Evolutionary conservation across 2,329 filamentous ascomycete species (phyloP).

Genomic region (Penicillium sp.): DNA sequence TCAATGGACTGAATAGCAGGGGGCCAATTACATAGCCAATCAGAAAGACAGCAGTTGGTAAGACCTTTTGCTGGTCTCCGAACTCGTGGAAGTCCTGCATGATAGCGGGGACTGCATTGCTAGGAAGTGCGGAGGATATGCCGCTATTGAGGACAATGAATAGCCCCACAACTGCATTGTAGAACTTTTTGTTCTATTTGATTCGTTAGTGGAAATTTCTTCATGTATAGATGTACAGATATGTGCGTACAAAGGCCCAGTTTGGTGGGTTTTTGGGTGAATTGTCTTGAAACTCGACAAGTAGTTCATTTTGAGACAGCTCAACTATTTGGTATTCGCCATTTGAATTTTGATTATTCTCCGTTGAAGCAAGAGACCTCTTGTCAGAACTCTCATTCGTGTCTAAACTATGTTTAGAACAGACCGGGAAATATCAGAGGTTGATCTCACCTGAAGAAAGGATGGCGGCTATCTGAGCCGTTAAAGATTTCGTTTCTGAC

Average conservation of each 20-base stretch:
- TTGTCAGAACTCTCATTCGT: slow-evolving; percentile 4
- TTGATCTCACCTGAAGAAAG: slow-evolving; percentile 17
- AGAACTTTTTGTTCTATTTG: slow-evolving; percentile 27
- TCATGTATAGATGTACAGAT: not conserved
- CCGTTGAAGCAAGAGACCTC: slow-evolving; percentile 1
- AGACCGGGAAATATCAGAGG: not conserved
- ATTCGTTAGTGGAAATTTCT: not conserved
- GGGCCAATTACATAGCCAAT: slow-evolving; percentile 43
- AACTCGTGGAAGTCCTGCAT: slow-evolving; percentile 32
- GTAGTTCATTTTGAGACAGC: slow-evolving; percentile 18
- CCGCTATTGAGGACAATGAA: slow-evolving; percentile 39
- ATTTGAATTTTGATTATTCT: not conserved
- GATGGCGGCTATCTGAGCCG: slow-evolving; percentile 4
- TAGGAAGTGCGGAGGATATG: slow-evolving; percentile 38
- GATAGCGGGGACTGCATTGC: slow-evolving; percentile 39
- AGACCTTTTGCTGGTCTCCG: slow-evolving; percentile 28
- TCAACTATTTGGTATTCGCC: slow-evolving; percentile 21
- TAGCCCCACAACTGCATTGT: slow-evolving; percentile 25
- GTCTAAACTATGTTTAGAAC: slow-evolving; percentile 13
- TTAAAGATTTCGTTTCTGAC: slow-evolving; percentile 5
- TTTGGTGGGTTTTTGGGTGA: slow-evolving; percentile 27
- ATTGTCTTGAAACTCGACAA: slow-evolving; percentile 28
- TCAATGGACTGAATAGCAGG: slow-evolving; percentile 42
- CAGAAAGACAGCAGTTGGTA: slow-evolving; percentile 39
- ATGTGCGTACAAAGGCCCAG: slow-evolving; percentile 27